A percentile compares a stretch with the other conserved stretches of the same genome.
phyloP scores from a whole-genome alignment of 768 basidiomycete species.

The Podaxis sp. region DNA sequence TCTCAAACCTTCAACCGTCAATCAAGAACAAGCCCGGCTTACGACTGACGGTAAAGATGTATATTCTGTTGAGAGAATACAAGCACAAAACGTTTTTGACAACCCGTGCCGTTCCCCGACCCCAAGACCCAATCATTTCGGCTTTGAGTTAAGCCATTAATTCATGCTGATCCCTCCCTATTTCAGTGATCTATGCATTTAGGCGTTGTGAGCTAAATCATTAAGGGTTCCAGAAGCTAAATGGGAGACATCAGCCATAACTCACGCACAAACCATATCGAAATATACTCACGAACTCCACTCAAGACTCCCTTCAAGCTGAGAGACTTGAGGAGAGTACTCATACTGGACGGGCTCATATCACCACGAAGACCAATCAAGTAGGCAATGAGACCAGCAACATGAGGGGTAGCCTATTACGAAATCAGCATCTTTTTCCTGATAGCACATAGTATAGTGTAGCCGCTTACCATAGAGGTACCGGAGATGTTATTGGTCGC shows the following conservation, averaged over 20 bases:
- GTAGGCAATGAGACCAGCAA: conserved; percentile 37
- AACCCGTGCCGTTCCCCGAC: too few relatives aligned
- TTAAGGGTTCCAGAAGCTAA: conserved; percentile 24
- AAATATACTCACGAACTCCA: conserved; percentile 23
- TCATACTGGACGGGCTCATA: conserved; percentile 25
- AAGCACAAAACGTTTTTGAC: too few relatives aligned
- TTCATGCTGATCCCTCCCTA: too few relatives aligned
- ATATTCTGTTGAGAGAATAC: too few relatives aligned
- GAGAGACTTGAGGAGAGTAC: conserved; percentile 19
- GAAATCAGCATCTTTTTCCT: not conserved
- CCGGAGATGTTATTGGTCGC: conserved; percentile 20
- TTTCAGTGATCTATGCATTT: not conserved
- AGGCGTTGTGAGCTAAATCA: conserved; percentile 23
- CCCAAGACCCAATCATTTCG: too few relatives aligned
- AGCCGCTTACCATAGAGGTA: conserved; percentile 22
- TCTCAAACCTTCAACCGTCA: too few relatives aligned
- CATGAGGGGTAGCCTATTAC: conserved; percentile 31
- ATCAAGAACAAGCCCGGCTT: too few relatives aligned
- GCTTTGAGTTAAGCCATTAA: too few relatives aligned
- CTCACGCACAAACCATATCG: not conserved
- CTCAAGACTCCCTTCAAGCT: conserved; percentile 23
- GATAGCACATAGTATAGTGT: not conserved
- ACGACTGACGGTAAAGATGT: too few relatives aligned
- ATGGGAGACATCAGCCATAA: not conserved
- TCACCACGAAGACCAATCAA: conserved; percentile 28